A percentile compares a stretch with the other conserved stretches of the same genome.
Conservation (phyloP, 345 rosid genomes). For the Moricandia moricandioides region DNA sequence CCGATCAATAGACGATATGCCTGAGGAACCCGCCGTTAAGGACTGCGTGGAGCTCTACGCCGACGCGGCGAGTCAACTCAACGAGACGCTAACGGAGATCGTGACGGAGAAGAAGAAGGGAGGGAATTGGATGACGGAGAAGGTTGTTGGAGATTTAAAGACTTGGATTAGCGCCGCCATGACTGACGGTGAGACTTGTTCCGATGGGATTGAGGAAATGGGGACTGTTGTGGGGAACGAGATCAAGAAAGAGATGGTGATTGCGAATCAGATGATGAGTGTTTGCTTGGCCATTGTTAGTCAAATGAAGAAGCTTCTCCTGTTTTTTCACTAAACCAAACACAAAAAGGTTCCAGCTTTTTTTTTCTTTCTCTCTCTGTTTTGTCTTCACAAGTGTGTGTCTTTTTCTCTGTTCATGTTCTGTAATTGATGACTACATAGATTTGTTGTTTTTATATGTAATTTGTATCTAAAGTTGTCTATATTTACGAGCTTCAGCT, state of each 20-base stretch:
- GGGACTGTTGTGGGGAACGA: conserved; percentile 48
- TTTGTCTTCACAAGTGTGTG: not conserved
- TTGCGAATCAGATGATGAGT: conserved; percentile 51
- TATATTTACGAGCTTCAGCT: too few relatives aligned
- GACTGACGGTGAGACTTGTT: conserved; percentile 64
- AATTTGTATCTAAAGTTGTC: too few relatives aligned
- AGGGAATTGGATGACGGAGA: conserved; percentile 39
- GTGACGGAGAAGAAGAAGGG: conserved; percentile 33
- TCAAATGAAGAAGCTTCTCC: conserved; percentile 45
- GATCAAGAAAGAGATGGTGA: conserved; percentile 44
- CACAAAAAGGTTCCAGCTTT: conserved; percentile 1
- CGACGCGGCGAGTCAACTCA: conserved; percentile 55
- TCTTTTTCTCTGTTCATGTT: not conserved
- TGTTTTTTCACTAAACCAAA: conserved; percentile 36
- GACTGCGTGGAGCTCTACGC: conserved; percentile 56
- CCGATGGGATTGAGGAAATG: conserved; percentile 71
- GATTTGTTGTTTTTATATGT: not conserved
- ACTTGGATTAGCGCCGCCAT: conserved; percentile 77
- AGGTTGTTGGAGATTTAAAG: conserved; percentile 53
- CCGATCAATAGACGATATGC: conserved; percentile 39
- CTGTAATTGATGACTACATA: conserved; percentile 22
- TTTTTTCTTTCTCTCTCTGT: not conserved
- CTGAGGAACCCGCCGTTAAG: conserved; percentile 46
- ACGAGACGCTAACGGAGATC: conserved; percentile 46
- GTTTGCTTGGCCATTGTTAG: conserved; percentile 69